A percentile compares a stretch with the other conserved stretches of the same genome.
phyloP scores from a whole-genome alignment of 352 stramenopile genomes.

The Globisporangium ultimum region DNA sequence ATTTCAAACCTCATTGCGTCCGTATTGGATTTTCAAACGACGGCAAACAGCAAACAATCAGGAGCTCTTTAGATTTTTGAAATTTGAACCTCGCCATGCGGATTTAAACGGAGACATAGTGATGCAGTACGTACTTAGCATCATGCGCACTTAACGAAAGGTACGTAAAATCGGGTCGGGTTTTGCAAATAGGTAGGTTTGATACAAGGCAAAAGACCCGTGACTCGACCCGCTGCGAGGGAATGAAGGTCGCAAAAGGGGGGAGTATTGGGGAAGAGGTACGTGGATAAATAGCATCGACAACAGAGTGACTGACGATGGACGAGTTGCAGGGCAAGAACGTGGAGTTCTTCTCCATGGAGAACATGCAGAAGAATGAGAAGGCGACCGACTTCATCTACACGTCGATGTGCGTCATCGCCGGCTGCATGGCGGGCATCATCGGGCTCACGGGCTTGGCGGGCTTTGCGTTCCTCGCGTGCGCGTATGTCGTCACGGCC shows the following conservation, averaged over 20 bases:
- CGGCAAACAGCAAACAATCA: background rate
- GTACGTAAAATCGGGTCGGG: background rate
- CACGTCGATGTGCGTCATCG: constrained; percentile 83
- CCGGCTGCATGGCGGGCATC: constrained; percentile 79
- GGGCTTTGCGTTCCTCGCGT: constrained; percentile 72
- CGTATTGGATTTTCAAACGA: constrained; percentile 8
- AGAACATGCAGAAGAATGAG: constrained; percentile 85
- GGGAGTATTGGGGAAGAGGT: background rate
- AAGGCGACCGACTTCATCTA: constrained; percentile 73
- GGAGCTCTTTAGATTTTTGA: constrained; percentile 3
- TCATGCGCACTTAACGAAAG: background rate
- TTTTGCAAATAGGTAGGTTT: background rate
- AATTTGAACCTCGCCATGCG: background rate
- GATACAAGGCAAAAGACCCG: background rate
- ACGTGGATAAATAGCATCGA: background rate
- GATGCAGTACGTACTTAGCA: background rate
- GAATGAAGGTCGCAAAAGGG: background rate
- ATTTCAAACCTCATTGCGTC: background rate
- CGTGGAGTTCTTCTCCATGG: constrained; percentile 86
- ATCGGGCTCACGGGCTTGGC: constrained; percentile 69
- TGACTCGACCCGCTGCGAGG: background rate
- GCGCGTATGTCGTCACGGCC: constrained; percentile 65
- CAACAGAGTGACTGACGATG: constrained; percentile 23
- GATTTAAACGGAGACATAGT: background rate
- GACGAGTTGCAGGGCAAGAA: constrained; percentile 67